phyloP scores from a whole-genome alignment of 768 basidiomycete genomes.

The Lactarius deliciosus region DNA sequence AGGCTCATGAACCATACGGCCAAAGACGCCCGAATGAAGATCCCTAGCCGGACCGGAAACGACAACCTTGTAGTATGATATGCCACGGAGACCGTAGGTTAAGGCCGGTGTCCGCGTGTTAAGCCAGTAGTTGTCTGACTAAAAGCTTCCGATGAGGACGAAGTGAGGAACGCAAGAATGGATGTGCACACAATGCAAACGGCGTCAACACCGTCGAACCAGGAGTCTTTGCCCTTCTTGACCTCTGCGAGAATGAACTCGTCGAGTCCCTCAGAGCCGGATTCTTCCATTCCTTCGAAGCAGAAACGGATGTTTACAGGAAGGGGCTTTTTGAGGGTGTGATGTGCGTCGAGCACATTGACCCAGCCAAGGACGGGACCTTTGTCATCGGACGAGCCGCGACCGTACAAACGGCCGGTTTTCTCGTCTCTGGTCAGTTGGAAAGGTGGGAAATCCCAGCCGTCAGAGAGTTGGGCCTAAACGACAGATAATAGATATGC shows the following conservation, averaged over 20 bases:
- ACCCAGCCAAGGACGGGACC: constrained; percentile 88
- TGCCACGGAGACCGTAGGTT: constrained; percentile 87
- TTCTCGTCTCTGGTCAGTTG: constrained; percentile 55
- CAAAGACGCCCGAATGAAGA: constrained; percentile 88
- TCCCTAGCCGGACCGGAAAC: constrained; percentile 84
- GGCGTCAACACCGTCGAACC: constrained; percentile 86
- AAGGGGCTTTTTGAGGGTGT: constrained; percentile 59
- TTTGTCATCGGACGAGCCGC: constrained; percentile 90
- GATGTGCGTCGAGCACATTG: constrained; percentile 85
- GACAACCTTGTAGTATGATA: constrained; percentile 82
- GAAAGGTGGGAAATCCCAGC: constrained; percentile 90
- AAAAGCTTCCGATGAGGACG: not conserved
- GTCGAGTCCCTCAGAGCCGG: constrained; percentile 87
- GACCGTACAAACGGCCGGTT: constrained; percentile 68
- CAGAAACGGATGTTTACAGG: constrained; percentile 90
- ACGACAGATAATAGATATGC: not conserved
- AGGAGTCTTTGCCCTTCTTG: constrained; percentile 58
- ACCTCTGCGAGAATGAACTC: constrained; percentile 79
- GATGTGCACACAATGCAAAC: constrained; percentile 73
- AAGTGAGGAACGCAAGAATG: not conserved
- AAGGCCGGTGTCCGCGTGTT: constrained; percentile 76
- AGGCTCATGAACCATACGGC: constrained; percentile 80
- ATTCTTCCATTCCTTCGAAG: constrained; percentile 99
- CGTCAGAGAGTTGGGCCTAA: constrained; percentile 57
- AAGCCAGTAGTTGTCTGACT: constrained; percentile 96